A percentile compares a stretch with the other conserved stretches of the same genome.
Evolutionary conservation across 768 basidiomycete genomes (phyloP).

Genomic region (Pulveroboletus sp.): DNA sequence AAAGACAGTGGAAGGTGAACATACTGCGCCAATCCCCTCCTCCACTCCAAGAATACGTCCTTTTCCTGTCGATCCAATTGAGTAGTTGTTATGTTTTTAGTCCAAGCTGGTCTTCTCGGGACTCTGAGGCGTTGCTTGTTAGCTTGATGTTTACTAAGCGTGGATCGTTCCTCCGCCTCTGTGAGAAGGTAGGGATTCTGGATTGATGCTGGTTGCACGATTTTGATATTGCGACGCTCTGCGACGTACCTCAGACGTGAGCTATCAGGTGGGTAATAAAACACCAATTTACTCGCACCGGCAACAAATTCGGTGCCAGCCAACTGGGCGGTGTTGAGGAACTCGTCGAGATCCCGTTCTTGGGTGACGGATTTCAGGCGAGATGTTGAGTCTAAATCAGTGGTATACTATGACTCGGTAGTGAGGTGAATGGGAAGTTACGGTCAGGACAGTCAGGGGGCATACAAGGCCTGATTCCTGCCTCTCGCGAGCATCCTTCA

Average conservation of each 20-base stretch:
- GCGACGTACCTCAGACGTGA: not conserved
- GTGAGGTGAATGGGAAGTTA: constrained; percentile 24
- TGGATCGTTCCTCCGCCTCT: constrained; percentile 73
- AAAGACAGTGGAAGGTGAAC: constrained; percentile 27
- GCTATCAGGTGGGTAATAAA: not conserved
- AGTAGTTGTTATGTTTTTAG: constrained; percentile 63
- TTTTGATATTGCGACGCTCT: constrained; percentile 80
- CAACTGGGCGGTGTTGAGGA: constrained; percentile 89
- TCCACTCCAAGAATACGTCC: constrained; percentile 88
- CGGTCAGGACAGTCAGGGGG: constrained; percentile 3
- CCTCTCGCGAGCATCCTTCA: constrained; percentile 34
- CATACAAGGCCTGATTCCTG: constrained; percentile 58
- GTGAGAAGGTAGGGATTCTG: constrained; percentile 86
- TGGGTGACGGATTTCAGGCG: constrained; percentile 91
- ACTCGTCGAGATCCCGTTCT: constrained; percentile 93
- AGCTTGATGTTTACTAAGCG: constrained; percentile 67
- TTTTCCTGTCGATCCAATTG: constrained; percentile 89
- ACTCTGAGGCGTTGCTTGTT: constrained; percentile 76
- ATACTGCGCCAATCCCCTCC: constrained; percentile 85
- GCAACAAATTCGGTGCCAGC: constrained; percentile 96
- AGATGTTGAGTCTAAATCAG: constrained; percentile 62
- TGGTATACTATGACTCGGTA: constrained; percentile 47
- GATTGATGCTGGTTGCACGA: constrained; percentile 51
- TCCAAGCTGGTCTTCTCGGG: constrained; percentile 89
- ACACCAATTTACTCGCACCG: constrained; percentile 44